phyloP scores from a whole-genome alignment of 148 eudicot species.

The Cornus kousa region DNA sequence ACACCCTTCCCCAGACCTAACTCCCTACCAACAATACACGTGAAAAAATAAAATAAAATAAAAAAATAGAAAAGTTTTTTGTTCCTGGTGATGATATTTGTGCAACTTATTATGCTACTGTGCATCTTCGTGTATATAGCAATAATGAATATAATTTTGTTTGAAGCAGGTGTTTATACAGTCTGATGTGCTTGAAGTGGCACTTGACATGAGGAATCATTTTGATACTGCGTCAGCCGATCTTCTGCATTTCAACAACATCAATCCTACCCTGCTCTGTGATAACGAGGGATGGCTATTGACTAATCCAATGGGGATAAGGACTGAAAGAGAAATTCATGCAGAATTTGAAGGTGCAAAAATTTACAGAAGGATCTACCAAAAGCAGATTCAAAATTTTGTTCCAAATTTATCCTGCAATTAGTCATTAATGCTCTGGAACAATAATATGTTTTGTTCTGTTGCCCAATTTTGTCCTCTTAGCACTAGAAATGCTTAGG shows the following conservation, averaged over 20 bases:
- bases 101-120: background rate
- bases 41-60: too few relatives aligned
- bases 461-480: too few relatives aligned
- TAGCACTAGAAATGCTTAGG: too few relatives aligned
- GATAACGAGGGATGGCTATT: slow-evolving; percentile 78
- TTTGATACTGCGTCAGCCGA: slow-evolving; percentile 51
- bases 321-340: slow-evolving; percentile 90
- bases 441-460: too few relatives aligned
- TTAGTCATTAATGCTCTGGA: too few relatives aligned
- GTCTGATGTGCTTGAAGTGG: slow-evolving; percentile 92
- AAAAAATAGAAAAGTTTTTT: too few relatives aligned
- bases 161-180: slow-evolving; percentile 70
- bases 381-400: slow-evolving; percentile 21
- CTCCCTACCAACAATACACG: too few relatives aligned
- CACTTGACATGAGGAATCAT: slow-evolving; percentile 77
- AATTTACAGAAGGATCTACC: slow-evolving; percentile 81
- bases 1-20: too few relatives aligned
- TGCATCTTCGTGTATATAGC: background rate
- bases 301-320: slow-evolving; percentile 81
- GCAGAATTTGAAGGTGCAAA: slow-evolving; percentile 82
- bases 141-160: background rate
- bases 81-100: background rate
- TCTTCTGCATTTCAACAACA: slow-evolving; percentile 49
- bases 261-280: slow-evolving; percentile 35
- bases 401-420: too few relatives aligned